Base-by-base conservation (phyloP, 768 basidiomycete species). In the Tricholomella constricta region DNA sequence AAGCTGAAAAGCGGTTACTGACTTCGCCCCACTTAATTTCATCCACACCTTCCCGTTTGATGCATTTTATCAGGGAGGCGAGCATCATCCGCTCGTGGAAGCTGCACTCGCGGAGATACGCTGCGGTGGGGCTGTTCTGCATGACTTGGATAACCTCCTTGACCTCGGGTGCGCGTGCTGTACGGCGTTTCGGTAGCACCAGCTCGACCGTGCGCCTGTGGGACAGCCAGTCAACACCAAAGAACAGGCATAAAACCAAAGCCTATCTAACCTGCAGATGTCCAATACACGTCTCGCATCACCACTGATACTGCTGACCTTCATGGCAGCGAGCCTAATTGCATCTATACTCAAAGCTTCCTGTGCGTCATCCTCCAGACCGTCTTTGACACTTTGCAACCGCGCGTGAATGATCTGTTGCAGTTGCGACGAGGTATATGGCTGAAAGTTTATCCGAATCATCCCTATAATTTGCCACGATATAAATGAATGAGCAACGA, bases 201-300 rank as follows among this genome's bases (percentile, higher is more conserved):
- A 91, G 80, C 66, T 96, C 94, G 6, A 94, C 91, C 0, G 91
- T 86, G 0, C 94, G 88, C 60, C 90, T 91, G 51, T 19, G 41
- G 44, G 37, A 10, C 1, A 17, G 27, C 20, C 32, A 25, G 20
- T 49, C 19, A 48, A 29, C 35, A 10, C 47, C 11, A 19, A 11
- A 38, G 32, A 57, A 41, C 15, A 14, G 31, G 32, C 11, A 29
- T 34, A 17, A 34, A 41, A 37, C 34, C 32, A 9, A n/a, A 38
- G 19, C 20, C 41, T n/a, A 44, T 69, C 78, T 45, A 54, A 89
- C 85, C 95, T 78, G 72, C 94, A 97, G 41, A 96, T 89, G 65
- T 99, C 97, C 52, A 99, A 76, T 5, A 95, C 90, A 26, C 95
- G 79, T 47, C 97, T 77, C 1, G 97, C 97, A 67, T 99, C 97